Conservation (phyloP, 306 rosid species). For the Quercus parvula region DNA sequence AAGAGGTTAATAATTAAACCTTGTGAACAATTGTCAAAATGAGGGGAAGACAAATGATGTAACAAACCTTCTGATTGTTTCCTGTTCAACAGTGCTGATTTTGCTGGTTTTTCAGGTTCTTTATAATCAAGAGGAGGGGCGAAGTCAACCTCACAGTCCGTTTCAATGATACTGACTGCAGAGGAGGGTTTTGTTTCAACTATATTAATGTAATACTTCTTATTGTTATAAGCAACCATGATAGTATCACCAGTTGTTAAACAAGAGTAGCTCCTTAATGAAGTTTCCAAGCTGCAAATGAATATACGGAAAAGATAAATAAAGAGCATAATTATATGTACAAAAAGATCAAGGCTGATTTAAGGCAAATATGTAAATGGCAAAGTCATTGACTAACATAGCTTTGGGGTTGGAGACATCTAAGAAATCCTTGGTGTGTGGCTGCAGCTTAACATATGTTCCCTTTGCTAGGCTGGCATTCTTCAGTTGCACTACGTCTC, state of each 20-base stretch:
- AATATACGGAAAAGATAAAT: conserved; percentile 4
- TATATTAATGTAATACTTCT: conserved; percentile 46
- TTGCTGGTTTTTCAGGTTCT: conserved; percentile 40
- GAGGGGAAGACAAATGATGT: neutral
- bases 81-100: conserved; percentile 19
- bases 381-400: conserved; percentile 31
- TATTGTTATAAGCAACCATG: conserved; percentile 52
- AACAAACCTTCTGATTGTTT: conserved; percentile 28
- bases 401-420: conserved; percentile 57
- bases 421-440: conserved; percentile 54
- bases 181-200: conserved; percentile 52
- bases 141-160: conserved; percentile 54
- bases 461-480: conserved; percentile 36
- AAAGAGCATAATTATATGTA: neutral
- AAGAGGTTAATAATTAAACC: neutral
- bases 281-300: conserved; percentile 45
- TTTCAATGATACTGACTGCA: conserved; percentile 46
- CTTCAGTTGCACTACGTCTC: conserved; percentile 38
- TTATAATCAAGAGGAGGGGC: conserved; percentile 48
- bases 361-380: neutral
- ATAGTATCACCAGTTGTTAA: conserved; percentile 57
- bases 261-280: conserved; percentile 57
- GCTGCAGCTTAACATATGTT: conserved; percentile 52
- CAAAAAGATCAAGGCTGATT: neutral
- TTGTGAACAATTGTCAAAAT: neutral